Conservation (phyloP, 176 grass and related monocot species). For the Echinochloa phyllopogon region DNA sequence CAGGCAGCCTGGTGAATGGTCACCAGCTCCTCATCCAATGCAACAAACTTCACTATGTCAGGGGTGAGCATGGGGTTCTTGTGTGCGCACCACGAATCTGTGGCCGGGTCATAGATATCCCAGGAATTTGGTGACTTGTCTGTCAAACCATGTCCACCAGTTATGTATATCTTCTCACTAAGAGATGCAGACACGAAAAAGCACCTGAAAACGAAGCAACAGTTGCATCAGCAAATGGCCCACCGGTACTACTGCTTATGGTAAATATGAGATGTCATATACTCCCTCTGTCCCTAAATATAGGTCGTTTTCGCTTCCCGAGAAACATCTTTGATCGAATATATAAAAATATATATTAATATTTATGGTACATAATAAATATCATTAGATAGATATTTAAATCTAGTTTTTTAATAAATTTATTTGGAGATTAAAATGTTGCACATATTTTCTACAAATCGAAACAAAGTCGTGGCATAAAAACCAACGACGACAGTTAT, state of each 20-base stretch:
- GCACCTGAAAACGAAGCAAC: conserved; percentile 53
- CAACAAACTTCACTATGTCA: conserved; percentile 67
- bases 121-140: conserved; percentile 71
- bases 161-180: conserved; percentile 64
- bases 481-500: no score
- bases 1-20: conserved; percentile 66
- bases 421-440: no score
- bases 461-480: no score
- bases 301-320: no score
- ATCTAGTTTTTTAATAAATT: no score
- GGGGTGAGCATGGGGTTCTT: conserved; percentile 65
- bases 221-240: not conserved
- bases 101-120: conserved; percentile 67
- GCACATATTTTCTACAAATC: no score
- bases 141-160: conserved; percentile 52
- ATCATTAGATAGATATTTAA: no score
- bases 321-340: no score
- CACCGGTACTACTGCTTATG: not conserved
- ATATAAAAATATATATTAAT: no score
- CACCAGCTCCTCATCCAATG: conserved; percentile 55
- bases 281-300: no score
- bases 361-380: no score
- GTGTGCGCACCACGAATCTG: conserved; percentile 62
- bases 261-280: not conserved
- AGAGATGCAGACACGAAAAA: conserved; percentile 63